Evolutionary conservation across 768 basidiomycete species (phyloP), one percentile per base, ranked within the genome.

Genomic region (Suillus tomentosus): DNA sequence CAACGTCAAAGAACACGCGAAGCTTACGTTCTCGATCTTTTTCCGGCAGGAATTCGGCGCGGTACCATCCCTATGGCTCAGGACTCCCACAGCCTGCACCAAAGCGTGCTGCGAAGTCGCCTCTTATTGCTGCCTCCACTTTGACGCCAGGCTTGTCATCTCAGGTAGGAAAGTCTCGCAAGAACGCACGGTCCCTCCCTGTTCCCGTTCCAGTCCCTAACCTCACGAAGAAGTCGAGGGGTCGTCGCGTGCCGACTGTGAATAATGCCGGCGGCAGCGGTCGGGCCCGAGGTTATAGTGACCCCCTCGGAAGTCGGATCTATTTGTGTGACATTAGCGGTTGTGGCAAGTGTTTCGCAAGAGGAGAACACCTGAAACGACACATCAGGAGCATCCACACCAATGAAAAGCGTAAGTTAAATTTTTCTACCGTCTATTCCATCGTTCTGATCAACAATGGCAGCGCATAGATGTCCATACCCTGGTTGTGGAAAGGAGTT

Each of bases 301-400:
- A 74, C 75, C 76, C 70, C 71, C 73, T 75, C 68, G 77, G 73
- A 68, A 80, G 72, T 71, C 81, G 87, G 65, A 80, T 85, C 68
- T 92, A 92, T 74, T 79, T 85, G 56, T 95, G 94, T 79, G 84
- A 84, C 64, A 92, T 95, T 34, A 83, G 85, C 17, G 93, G 88
- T 6, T 96, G 95, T 74, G 90, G 89, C 50, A 95, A 95, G 78
- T 91, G 88, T 69, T 96, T 96, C 76, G 88, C 89, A 42, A 83
- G 95, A 37, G 90, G 90, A 24, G 95, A 96, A 76, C 95, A 96
- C 74, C 78, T 96, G 67, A 95, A 95, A 81, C 81, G 95, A 66
- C 94, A 96, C 74, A 84, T 95, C 47, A 79, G 92, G 68, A 90
- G 89, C 71, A 94, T 96, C 61, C 94, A 96, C 77, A 95, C 94